Base-by-base conservation (phyloP, 805 yeast species). In the Candida gorgasii region DNA sequence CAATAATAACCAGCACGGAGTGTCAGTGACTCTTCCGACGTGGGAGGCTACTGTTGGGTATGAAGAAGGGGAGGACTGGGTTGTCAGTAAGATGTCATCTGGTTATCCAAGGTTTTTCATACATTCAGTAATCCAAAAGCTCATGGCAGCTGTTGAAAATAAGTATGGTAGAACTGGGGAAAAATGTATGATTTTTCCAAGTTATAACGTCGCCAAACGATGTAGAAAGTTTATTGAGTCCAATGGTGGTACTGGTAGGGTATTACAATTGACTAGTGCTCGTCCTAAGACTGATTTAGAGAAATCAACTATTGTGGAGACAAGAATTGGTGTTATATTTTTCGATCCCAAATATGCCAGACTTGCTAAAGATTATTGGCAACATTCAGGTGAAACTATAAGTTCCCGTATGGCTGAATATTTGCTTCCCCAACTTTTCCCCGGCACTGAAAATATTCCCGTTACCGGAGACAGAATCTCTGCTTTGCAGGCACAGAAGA, bases 331-430 rank as follows among this genome's bases (percentile, higher is more conserved):
- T 0, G 85, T 80, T 15, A 88, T 89, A n/a, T 82, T 93, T 47
- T 86, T 85, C 55, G 87, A 87, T 1, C 61, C 69, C 1, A 67
- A 71, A 3, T 80, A 75, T 45, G 80, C 72, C 48, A 61, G 78
- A 1, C 61, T 86, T 3, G 90, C 93, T 29, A 89, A 88, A 58
- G 80, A 80, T 53, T 93, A 88, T 65, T 93, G 99, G 99, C 97
- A 92, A 61, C 97, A 90, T 57, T 72, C 96, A 0, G 99, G 99
- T 19, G 97, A 92, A 62, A 96, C 97, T n/a, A 78, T 93, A 19
- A 87, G 96, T 12, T 87, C 96, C 26, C 73, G 98, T 54, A 67
- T 83, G 59, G 97, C 89, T 1, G 97, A 90, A 62, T 93, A 88
- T 55, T 80, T 86, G 36, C 63, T 85, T 45, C 80, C 79, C 46